A percentile compares a stretch with the other conserved stretches of the same genome.
phyloP scores from a whole-genome alignment of 2,329 filamentous ascomycete genomes.

The Clonostachys rhizophaga region DNA sequence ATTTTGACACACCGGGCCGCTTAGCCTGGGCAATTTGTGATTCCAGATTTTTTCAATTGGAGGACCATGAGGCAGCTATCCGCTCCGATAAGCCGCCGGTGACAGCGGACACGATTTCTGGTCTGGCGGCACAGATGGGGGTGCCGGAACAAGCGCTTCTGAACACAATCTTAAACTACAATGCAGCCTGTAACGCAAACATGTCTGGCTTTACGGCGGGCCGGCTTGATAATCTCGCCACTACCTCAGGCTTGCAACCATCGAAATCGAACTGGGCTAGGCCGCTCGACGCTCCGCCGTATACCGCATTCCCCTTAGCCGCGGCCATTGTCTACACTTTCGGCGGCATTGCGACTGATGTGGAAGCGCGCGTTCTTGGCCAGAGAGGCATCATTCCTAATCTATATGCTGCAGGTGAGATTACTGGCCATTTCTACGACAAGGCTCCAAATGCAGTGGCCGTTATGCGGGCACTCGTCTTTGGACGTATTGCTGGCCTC shows the following conservation, averaged over 20 bases:
- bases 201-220: constrained; percentile 5
- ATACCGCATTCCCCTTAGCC: constrained; percentile 5
- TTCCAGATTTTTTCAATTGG: constrained; percentile 5
- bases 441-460: background rate
- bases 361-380: constrained; percentile 43
- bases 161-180: constrained; percentile 5
- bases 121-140: constrained; percentile 5
- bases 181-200: constrained; percentile 5
- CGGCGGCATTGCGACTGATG: constrained; percentile 57
- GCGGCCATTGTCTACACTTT: constrained; percentile 46
- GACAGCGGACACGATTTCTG: constrained; percentile 5
- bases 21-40: constrained; percentile 6
- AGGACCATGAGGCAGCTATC: constrained; percentile 5
- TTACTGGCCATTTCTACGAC: constrained; percentile 58
- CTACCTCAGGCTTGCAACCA: constrained; percentile 5
- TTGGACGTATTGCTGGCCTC: constrained; percentile 4
- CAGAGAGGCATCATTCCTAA: constrained; percentile 41
- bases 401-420: constrained; percentile 59
- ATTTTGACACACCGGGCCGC: constrained; percentile 5
- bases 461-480: constrained; percentile 5
- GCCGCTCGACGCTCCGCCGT: constrained; percentile 5
- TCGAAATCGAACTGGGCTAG: constrained; percentile 5
- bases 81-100: constrained; percentile 5
- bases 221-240: constrained; percentile 5
- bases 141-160: constrained; percentile 5